Evolutionary conservation across 2,329 filamentous ascomycete species (phyloP).

Genomic region (Fusarium caatingaense): DNA sequence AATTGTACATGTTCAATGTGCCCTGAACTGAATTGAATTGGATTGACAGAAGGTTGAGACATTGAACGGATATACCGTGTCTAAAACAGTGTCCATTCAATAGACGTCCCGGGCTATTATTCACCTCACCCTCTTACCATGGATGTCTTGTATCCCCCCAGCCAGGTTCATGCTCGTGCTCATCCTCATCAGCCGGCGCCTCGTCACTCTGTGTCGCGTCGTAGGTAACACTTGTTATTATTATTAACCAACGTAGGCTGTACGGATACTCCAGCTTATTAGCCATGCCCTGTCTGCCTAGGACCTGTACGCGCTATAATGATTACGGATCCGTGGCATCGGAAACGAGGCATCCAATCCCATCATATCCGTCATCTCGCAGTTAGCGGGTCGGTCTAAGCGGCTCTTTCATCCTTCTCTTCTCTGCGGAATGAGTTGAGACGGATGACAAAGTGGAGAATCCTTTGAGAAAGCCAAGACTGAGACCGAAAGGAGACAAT

Average conservation of each 20-base stretch:
- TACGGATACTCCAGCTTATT: not conserved
- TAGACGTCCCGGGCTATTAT: constrained; percentile 2
- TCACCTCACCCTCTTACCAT: constrained; percentile 27
- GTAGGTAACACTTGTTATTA: constrained; percentile 2
- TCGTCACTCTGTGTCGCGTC: constrained; percentile 17
- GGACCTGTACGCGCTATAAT: constrained; percentile 13
- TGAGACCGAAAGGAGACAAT: constrained; percentile 20
- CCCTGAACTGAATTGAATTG: not conserved
- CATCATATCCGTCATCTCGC: not conserved
- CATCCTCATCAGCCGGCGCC: constrained; percentile 18
- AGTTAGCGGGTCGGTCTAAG: constrained; percentile 30
- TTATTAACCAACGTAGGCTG: not conserved
- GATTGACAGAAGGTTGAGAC: not conserved
- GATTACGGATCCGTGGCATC: constrained; percentile 30
- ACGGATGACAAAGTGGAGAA: constrained; percentile 32
- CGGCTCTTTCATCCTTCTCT: constrained; percentile 21
- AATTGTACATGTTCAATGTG: not conserved
- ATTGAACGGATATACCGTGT: constrained; percentile 15
- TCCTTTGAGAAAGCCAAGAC: constrained; percentile 14
- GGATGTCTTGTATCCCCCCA: constrained; percentile 7
- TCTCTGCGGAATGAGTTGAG: constrained; percentile 17
- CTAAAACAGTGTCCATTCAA: constrained; percentile 24
- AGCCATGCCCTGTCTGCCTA: not conserved
- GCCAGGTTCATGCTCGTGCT: constrained; percentile 27
- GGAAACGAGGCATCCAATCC: constrained; percentile 33